Conservation (phyloP, 2,329 filamentous ascomycete genomes). For the Xylariaceae sp. region DNA sequence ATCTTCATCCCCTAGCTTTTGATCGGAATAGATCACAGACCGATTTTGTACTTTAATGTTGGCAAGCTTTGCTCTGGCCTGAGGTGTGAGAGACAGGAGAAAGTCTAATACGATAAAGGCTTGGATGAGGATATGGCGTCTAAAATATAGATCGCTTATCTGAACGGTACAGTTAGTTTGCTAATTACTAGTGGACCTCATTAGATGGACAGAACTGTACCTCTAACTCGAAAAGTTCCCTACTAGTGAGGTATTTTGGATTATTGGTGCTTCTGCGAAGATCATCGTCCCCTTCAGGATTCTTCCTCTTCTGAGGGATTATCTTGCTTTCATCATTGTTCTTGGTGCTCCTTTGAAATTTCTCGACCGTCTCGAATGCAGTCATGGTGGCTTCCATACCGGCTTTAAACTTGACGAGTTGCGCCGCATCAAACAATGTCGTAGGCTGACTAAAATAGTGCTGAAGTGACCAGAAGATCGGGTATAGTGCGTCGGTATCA, state of each 20-base stretch:
- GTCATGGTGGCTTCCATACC: slow-evolving; percentile 69
- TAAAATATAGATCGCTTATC: slow-evolving; percentile 92
- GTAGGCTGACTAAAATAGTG: slow-evolving; percentile 90
- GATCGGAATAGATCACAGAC: slow-evolving; percentile 79
- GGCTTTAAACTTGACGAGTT: slow-evolving; percentile 80
- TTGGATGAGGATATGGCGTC: slow-evolving; percentile 92
- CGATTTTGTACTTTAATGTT: slow-evolving; percentile 73
- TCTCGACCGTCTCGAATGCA: slow-evolving; percentile 56
- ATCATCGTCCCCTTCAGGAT: slow-evolving; percentile 58
- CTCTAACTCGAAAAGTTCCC: slow-evolving; percentile 94
- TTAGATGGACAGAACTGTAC: slow-evolving; percentile 47
- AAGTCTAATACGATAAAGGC: slow-evolving; percentile 95
- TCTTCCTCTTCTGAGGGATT: slow-evolving; percentile 69
- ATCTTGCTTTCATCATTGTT: slow-evolving; percentile 64
- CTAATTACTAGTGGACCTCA: too few species aligned
- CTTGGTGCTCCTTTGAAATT: slow-evolving; percentile 54
- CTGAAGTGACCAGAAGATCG: slow-evolving; percentile 92
- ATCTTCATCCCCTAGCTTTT: slow-evolving; percentile 79
- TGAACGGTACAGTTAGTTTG: slow-evolving; percentile 41
- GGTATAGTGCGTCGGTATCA: slow-evolving; percentile 77
- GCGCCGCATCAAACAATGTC: slow-evolving; percentile 70
- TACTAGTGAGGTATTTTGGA: slow-evolving; percentile 97
- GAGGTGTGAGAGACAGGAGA: slow-evolving; percentile 82
- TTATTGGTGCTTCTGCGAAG: slow-evolving; percentile 80
- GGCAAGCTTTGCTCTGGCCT: slow-evolving; percentile 77